These are phyloP conservation scores for Sporothrix phasma DNA, from an alignment of 2,329 filamentous ascomycete species.

Conservation along the genomic window DNA sequence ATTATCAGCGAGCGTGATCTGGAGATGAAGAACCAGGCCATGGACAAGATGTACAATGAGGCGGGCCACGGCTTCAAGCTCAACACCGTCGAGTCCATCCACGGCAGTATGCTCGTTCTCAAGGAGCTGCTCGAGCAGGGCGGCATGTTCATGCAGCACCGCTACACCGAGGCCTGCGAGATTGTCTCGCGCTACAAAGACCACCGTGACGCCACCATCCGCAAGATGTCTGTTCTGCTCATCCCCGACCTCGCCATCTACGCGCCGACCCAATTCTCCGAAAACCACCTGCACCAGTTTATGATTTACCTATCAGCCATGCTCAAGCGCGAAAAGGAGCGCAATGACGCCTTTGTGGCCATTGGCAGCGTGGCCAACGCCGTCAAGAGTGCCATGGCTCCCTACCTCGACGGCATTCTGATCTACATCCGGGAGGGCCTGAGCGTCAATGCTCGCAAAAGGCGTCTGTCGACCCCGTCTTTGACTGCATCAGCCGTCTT, in stretches of 20 bases:
- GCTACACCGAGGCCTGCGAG: constrained; percentile 86
- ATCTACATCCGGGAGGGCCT: constrained; percentile 89
- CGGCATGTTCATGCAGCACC: constrained; percentile 97
- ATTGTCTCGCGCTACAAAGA: constrained; percentile 89
- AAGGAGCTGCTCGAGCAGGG: constrained; percentile 90
- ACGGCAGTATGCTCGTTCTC: constrained; percentile 86
- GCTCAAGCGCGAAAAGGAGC: constrained; percentile 88
- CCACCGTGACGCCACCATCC: constrained; percentile 76
- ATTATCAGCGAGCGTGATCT: constrained; percentile 91
- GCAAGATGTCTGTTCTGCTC: constrained; percentile 79
- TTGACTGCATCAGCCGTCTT: constrained; percentile 94
- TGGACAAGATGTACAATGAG: constrained; percentile 83
- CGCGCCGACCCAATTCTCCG: constrained; percentile 79
- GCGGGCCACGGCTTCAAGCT: constrained; percentile 68
- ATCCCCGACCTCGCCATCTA: constrained; percentile 92
- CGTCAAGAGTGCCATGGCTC: constrained; percentile 87
- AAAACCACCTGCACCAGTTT: constrained; percentile 82
- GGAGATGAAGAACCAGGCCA: constrained; percentile 77
- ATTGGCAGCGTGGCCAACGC: constrained; percentile 96
- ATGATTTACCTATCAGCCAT: constrained; percentile 94
- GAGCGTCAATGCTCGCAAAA: constrained; percentile 63
- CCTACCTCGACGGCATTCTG: constrained; percentile 88
- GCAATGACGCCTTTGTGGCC: constrained; percentile 87
- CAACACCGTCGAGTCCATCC: constrained; percentile 75
- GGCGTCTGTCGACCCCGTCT: constrained; percentile 67